Percentiles rank a stretch among this genome's conserved stretches.
Evolutionary conservation across 805 yeast species (phyloP).

Genomic region (Wickerhamomyces sydowiorum): DNA sequence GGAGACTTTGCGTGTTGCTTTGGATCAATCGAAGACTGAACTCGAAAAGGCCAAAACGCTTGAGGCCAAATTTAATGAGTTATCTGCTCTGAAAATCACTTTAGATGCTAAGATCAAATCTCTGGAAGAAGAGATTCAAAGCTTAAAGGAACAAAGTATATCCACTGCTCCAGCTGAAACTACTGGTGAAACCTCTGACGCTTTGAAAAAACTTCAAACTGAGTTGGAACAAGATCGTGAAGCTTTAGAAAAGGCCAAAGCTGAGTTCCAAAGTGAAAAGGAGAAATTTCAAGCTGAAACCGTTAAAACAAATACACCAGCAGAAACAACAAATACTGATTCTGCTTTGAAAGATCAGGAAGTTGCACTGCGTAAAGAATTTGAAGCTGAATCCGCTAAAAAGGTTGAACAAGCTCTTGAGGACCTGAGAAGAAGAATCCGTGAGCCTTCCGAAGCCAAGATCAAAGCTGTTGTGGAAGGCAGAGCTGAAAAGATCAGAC

Average conservation of each 20-base stretch:
- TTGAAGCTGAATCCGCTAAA: conserved; percentile 19
- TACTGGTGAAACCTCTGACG: conserved; percentile 7
- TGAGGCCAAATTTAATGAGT: conserved; percentile 27
- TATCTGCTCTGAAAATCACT: conserved; percentile 29
- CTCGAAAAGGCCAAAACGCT: conserved; percentile 31
- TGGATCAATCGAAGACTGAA: conserved; percentile 3
- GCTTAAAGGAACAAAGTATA: conserved; percentile 6
- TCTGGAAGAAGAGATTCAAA: conserved; percentile 9
- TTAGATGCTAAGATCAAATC: conserved; percentile 20
- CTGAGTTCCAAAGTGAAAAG: conserved; percentile 13
- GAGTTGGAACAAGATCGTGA: conserved; percentile 7
- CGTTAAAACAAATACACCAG: conserved; percentile 9
- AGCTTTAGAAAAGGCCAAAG: conserved; percentile 16
- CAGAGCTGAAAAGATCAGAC: conserved; percentile 24
- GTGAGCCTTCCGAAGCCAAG: conserved; percentile 33
- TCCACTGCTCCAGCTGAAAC: background rate
- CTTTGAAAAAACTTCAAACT: conserved; percentile 4
- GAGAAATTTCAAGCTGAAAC: conserved; percentile 11
- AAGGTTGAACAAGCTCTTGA: conserved; percentile 19
- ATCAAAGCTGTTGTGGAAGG: conserved; percentile 21
- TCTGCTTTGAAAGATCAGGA: conserved; percentile 19
- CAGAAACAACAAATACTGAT: conserved; percentile 1
- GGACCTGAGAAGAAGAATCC: conserved; percentile 25
- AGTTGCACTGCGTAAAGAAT: conserved; percentile 18
- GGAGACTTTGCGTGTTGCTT: background rate